phyloP scores from a whole-genome alignment of 768 basidiomycete genomes.

The Kwoniella dejecticola region DNA sequence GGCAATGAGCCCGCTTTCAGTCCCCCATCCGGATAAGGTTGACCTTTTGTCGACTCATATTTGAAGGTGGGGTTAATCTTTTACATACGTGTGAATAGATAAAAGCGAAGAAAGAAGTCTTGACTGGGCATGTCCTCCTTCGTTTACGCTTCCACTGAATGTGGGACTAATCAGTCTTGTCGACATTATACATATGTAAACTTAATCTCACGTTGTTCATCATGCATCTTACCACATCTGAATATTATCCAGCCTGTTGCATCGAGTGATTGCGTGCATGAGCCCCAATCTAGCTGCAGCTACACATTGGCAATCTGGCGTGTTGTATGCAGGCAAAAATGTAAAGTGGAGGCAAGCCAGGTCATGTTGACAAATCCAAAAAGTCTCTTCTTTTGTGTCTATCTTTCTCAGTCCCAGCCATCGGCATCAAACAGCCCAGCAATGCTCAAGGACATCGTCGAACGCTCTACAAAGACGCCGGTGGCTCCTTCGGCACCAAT shows the following conservation, averaged over 20 bases:
- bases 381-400: neutral
- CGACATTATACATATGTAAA: slow-evolving; percentile 13
- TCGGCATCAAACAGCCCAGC: no score
- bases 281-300: no score
- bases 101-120: slow-evolving; percentile 27
- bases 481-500: slow-evolving; percentile 17
- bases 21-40: slow-evolving; percentile 22
- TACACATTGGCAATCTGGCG: no score
- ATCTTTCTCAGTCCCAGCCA: no score
- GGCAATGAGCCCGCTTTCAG: slow-evolving; percentile 23
- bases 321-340: no score
- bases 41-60: slow-evolving; percentile 23
- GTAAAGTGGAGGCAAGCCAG: no score
- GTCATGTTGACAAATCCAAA: no score
- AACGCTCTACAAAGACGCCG: slow-evolving; percentile 27
- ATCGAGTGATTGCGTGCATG: no score
- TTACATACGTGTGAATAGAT: neutral
- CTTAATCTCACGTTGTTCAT: slow-evolving; percentile 1
- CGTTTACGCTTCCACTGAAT: slow-evolving; percentile 26
- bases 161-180: slow-evolving; percentile 32
- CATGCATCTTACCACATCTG: slow-evolving; percentile 6
- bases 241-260: neutral
- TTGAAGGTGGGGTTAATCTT: slow-evolving; percentile 14
- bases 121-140: slow-evolving; percentile 32
- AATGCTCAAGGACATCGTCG: slow-evolving; percentile 42